These are phyloP conservation scores for Fraxinus nigra DNA, from an alignment of 305 asterid genomes.

Conservation along the genomic window DNA sequence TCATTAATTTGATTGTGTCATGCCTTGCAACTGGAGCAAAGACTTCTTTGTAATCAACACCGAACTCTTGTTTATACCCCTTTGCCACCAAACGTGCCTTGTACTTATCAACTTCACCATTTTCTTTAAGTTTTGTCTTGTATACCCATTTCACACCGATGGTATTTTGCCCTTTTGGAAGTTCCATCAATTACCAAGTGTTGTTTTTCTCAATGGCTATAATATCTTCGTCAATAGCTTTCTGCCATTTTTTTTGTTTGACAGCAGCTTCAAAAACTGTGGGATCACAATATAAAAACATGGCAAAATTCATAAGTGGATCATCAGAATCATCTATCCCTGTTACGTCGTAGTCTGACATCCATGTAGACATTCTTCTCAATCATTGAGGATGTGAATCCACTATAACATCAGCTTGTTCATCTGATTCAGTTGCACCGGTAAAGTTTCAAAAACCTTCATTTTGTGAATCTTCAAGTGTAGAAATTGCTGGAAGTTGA, in stretches of 20 bases:
- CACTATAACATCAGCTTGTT: too few species aligned
- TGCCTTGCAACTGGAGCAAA: too few species aligned
- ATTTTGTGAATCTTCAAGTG: too few species aligned
- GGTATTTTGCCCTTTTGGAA: background rate
- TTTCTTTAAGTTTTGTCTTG: background rate
- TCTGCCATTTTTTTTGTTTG: background rate
- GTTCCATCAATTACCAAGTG: background rate
- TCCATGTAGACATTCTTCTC: background rate
- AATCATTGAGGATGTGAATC: too few species aligned
- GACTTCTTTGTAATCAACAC: too few species aligned
- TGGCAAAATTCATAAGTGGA: background rate
- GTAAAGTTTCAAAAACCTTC: too few species aligned
- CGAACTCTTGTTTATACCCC: too few species aligned
- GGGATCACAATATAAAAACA: background rate
- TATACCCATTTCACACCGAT: background rate
- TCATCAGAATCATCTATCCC: background rate
- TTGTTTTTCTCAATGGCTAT: background rate
- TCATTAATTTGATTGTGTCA: too few species aligned
- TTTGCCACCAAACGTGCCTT: too few species aligned
- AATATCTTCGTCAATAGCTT: background rate
- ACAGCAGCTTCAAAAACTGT: background rate
- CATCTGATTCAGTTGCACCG: too few species aligned
- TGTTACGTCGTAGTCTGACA: background rate
- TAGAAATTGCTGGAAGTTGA: too few species aligned
- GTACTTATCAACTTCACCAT: background rate